Conservation (phyloP, 2,329 filamentous ascomycete genomes). For the Cercospora beticola region DNA sequence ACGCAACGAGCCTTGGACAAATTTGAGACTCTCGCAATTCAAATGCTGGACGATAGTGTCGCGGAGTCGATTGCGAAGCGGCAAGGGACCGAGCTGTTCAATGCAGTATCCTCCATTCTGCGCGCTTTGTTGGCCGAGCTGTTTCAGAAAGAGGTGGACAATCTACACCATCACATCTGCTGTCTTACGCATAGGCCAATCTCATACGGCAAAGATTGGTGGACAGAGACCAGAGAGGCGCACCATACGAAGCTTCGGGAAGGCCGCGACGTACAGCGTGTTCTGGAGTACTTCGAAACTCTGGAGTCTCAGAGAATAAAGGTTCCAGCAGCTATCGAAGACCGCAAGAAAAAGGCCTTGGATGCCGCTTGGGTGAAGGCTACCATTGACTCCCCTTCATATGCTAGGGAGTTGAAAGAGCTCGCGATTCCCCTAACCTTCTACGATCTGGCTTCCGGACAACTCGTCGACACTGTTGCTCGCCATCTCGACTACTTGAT, state of each 20-base stretch:
- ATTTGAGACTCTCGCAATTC: constrained; percentile 31
- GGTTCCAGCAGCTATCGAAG: constrained; percentile 26
- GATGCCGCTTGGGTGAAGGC: constrained; percentile 32
- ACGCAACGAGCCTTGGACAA: constrained; percentile 33
- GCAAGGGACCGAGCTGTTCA: constrained; percentile 35
- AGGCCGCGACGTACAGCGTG: constrained; percentile 32
- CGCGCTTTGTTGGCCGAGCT: constrained; percentile 32
- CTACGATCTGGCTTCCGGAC: constrained; percentile 64
- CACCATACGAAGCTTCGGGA: constrained; percentile 30
- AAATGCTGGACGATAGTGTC: constrained; percentile 20
- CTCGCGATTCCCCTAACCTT: constrained; percentile 66
- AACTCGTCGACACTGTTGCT: constrained; percentile 59
- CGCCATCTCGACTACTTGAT: constrained; percentile 29
- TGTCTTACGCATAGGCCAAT: constrained; percentile 33
- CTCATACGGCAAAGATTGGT: constrained; percentile 33
- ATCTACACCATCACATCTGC: constrained; percentile 27
- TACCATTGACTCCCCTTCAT: constrained; percentile 58
- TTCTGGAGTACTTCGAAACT: constrained; percentile 33
- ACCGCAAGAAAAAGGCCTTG: constrained; percentile 33
- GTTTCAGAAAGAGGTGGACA: constrained; percentile 30
- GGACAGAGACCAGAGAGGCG: constrained; percentile 25
- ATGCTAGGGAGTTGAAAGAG: constrained; percentile 59
- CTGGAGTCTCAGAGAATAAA: constrained; percentile 26
- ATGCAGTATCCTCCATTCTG: constrained; percentile 30
- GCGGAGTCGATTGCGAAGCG: constrained; percentile 35